A percentile compares a stretch with the other conserved stretches of the same genome.
Evolutionary conservation across 78 protist genomes (phyloP).

Genomic region (Tieghemostelium lacteum): DNA sequence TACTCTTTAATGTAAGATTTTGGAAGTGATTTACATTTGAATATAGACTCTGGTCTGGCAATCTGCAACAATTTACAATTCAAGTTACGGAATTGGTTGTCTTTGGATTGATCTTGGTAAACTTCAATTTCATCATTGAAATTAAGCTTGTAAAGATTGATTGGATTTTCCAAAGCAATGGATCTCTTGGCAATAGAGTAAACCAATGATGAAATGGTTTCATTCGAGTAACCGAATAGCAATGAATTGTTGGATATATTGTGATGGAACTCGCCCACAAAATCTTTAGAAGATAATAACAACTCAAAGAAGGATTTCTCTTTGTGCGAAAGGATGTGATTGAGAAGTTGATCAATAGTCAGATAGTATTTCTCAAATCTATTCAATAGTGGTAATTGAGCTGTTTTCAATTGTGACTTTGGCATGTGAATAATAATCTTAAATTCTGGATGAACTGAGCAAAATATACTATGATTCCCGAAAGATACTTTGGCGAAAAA

Average conservation of each 20-base stretch:
- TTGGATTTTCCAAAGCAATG: too few relatives aligned
- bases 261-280: constrained; percentile 43
- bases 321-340: not conserved
- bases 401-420: constrained; percentile 7
- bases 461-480: constrained; percentile 38
- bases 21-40: constrained; percentile 29
- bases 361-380: constrained; percentile 69
- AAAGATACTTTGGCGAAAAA: constrained; percentile 50
- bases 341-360: constrained; percentile 15
- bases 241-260: not conserved
- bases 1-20: constrained; percentile 41
- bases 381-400: constrained; percentile 64
- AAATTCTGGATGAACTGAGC: constrained; percentile 70
- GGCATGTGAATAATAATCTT: constrained; percentile 67
- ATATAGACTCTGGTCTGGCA: constrained; percentile 64
- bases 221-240: constrained; percentile 24
- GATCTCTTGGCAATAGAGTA: constrained; percentile 3
- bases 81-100: not conserved
- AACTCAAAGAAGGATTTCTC: not conserved
- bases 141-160: too few relatives aligned
- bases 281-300: not conserved
- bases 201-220: constrained; percentile 50
- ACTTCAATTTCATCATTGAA: not conserved
- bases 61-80: constrained; percentile 35
- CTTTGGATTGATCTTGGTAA: not conserved